Conservation (phyloP, 331 rosid species). For the Quercus tomentella region DNA sequence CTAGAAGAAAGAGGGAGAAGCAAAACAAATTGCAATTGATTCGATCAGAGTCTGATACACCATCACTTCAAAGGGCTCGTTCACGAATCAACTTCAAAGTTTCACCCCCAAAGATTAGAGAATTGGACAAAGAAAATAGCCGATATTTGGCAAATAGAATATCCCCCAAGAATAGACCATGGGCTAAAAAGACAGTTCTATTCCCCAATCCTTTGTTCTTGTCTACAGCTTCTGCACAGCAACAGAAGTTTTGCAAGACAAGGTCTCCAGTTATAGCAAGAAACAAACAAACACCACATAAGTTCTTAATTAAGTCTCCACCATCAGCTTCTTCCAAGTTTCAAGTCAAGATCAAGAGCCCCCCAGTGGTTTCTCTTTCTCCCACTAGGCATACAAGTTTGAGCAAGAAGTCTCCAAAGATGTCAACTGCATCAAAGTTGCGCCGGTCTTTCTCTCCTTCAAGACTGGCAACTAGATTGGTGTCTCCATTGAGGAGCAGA, state of each 20-base stretch:
- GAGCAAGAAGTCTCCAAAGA: conserved; percentile 53
- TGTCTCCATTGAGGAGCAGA: conserved; percentile 67
- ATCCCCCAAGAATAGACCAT: conserved; percentile 72
- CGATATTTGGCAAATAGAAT: conserved; percentile 60
- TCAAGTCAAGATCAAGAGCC: conserved; percentile 54
- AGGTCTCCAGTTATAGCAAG: conserved; percentile 66
- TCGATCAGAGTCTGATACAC: conserved; percentile 31
- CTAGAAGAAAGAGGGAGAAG: conserved; percentile 79
- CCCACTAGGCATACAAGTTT: conserved; percentile 32
- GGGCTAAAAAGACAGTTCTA: conserved; percentile 75
- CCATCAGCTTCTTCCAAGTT: conserved; percentile 44
- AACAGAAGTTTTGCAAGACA: conserved; percentile 57
- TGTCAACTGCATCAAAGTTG: conserved; percentile 51
- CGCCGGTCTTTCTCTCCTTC: conserved; percentile 80
- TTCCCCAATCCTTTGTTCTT: conserved; percentile 88
- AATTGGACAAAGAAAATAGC: conserved; percentile 46
- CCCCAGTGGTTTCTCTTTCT: conserved; percentile 47
- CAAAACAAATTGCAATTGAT: conserved; percentile 35
- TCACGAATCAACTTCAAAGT: conserved; percentile 75
- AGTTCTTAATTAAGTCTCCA: conserved; percentile 70
- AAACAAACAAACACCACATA: conserved; percentile 50
- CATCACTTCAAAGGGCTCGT: conserved; percentile 63
- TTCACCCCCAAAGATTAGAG: conserved; percentile 68
- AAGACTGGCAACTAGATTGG: conserved; percentile 61
- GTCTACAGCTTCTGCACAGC: conserved; percentile 42